Evolutionary conservation across 257 asterid species (phyloP).

Genomic region (Gentiana macrophylla): DNA sequence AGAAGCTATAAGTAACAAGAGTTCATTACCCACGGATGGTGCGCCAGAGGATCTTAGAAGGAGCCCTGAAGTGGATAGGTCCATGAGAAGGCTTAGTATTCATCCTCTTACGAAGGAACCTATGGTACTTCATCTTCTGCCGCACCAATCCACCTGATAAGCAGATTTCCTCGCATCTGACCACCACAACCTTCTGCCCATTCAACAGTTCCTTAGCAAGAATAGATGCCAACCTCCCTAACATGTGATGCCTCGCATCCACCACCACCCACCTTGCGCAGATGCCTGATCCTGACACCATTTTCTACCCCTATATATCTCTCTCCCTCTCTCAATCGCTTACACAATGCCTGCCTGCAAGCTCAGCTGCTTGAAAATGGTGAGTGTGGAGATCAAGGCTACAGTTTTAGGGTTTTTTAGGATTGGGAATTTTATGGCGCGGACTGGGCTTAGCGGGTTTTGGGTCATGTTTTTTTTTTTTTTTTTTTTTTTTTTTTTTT

Average conservation of each 20-base stretch:
- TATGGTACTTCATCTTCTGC: slow-evolving; percentile 43
- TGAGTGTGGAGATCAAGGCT: background rate
- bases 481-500: too few species aligned
- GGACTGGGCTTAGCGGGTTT: too few species aligned
- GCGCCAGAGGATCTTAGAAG: slow-evolving; percentile 51
- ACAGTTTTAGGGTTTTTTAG: background rate
- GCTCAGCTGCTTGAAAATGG: slow-evolving; percentile 5
- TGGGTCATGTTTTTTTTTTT: too few species aligned
- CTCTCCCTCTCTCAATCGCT: background rate
- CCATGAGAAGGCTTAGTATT: slow-evolving; percentile 59
- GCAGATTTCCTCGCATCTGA: slow-evolving; percentile 31
- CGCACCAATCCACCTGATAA: slow-evolving; percentile 49
- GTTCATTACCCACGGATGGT: slow-evolving; percentile 40
- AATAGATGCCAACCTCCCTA: slow-evolving; percentile 41
- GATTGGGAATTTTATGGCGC: background rate
- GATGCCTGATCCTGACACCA: slow-evolving; percentile 50
- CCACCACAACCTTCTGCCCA: slow-evolving; percentile 41
- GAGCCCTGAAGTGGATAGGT: slow-evolving; percentile 57
- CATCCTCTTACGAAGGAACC: slow-evolving; percentile 53
- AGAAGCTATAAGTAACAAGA: background rate
- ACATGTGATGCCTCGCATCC: slow-evolving; percentile 44
- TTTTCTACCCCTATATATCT: slow-evolving; percentile 3
- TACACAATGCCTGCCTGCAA: too few species aligned
- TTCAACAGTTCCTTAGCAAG: slow-evolving; percentile 40
- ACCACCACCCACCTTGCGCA: slow-evolving; percentile 40